Conservation (phyloP, 2,329 filamentous ascomycete species). For the Aureobasidium vineae region DNA sequence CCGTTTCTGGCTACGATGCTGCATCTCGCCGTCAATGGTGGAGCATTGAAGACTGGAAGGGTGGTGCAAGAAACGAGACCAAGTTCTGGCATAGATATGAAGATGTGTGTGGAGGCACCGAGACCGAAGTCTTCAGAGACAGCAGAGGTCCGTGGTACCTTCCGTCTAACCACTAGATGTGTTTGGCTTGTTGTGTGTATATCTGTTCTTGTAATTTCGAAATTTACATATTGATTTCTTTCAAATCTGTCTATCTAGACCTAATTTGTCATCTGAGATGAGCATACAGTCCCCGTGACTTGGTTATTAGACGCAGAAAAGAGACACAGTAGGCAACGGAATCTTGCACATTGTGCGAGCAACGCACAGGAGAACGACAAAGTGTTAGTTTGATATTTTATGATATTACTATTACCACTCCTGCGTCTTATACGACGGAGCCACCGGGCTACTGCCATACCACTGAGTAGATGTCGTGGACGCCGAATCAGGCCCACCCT, state of each 20-base stretch:
- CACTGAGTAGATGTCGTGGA: conserved; percentile 1
- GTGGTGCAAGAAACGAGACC: conserved; percentile 23
- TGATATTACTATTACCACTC: neutral
- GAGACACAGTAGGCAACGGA: too few species aligned
- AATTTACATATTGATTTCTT: neutral
- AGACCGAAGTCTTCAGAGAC: conserved; percentile 26
- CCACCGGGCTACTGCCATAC: conserved; percentile 4
- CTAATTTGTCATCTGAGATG: too few species aligned
- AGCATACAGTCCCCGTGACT: too few species aligned
- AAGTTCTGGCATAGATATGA: conserved; percentile 26
- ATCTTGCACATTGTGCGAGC: too few species aligned
- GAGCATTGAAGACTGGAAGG: conserved; percentile 24
- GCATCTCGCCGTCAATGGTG: conserved; percentile 33
- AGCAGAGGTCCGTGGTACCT: conserved; percentile 23
- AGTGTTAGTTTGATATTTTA: neutral
- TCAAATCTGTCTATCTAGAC: neutral
- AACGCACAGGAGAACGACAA: neutral
- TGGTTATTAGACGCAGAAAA: too few species aligned
- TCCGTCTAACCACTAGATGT: conserved; percentile 17
- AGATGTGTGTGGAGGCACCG: conserved; percentile 21
- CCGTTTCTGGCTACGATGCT: conserved; percentile 43
- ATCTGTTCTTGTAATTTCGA: neutral
- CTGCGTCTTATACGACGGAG: neutral
- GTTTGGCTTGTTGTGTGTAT: neutral
- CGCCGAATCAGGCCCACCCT: neutral